phyloP scores from a whole-genome alignment of 805 yeast species.

The Yamadazyma tumulicola region DNA sequence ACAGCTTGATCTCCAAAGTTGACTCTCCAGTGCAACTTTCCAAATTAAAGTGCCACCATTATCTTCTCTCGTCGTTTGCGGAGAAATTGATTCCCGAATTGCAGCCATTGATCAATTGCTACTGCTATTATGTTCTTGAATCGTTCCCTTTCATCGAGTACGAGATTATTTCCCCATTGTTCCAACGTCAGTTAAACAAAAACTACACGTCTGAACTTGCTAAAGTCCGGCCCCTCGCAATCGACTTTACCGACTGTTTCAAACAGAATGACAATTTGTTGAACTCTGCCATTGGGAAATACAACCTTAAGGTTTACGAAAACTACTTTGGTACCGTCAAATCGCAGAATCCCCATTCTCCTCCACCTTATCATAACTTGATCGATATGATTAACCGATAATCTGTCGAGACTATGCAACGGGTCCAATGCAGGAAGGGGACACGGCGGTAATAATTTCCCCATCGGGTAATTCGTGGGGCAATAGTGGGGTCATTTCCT shows the following conservation, averaged over 20 bases:
- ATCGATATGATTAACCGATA: slow-evolving; percentile 31
- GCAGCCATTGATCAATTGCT: slow-evolving; percentile 54
- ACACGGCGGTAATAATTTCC: too few relatives aligned
- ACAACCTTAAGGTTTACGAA: slow-evolving; percentile 79
- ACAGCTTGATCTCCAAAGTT: slow-evolving; percentile 39
- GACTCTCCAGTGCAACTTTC: slow-evolving; percentile 42
- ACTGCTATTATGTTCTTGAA: slow-evolving; percentile 56
- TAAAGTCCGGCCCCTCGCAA: slow-evolving; percentile 55
- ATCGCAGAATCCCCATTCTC: slow-evolving; percentile 45
- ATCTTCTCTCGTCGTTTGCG: slow-evolving; percentile 38
- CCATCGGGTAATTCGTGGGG: too few relatives aligned
- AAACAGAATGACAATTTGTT: slow-evolving; percentile 75
- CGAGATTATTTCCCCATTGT: slow-evolving; percentile 15
- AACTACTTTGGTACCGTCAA: slow-evolving; percentile 63
- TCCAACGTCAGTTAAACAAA: slow-evolving; percentile 1
- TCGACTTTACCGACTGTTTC: slow-evolving; percentile 81
- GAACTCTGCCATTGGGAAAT: slow-evolving; percentile 78
- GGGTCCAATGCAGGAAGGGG: too few relatives aligned
- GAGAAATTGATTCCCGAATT: slow-evolving; percentile 49
- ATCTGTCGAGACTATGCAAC: too few relatives aligned
- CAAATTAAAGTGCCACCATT: slow-evolving; percentile 50
- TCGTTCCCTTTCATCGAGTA: slow-evolving; percentile 65
- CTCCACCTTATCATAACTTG: slow-evolving; percentile 50
- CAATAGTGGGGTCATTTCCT: too few relatives aligned
- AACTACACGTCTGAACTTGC: slow-evolving; percentile 15